A percentile compares a stretch with the other conserved stretches of the same genome.
These are phyloP conservation scores for Mycena pura DNA, from an alignment of 768 basidiomycete species.

Conservation along the genomic window DNA sequence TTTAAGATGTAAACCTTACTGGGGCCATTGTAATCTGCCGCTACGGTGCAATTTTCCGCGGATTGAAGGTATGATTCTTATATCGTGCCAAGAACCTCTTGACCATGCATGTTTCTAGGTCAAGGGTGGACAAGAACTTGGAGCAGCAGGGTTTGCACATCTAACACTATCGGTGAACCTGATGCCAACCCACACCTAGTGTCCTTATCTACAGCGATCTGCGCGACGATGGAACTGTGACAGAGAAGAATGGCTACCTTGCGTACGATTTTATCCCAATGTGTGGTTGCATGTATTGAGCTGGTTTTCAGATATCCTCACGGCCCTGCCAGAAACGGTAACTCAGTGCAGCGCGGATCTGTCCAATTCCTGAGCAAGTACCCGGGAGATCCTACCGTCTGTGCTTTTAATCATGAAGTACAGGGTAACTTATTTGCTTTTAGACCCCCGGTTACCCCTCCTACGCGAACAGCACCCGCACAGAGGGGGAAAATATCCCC, in stretches of 20 bases:
- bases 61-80: conserved; percentile 57
- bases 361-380: conserved; percentile 69
- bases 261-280: conserved; percentile 37
- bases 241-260: conserved; percentile 60
- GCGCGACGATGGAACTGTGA: conserved; percentile 70
- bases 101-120: conserved; percentile 40
- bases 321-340: conserved; percentile 71
- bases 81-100: background rate
- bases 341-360: conserved; percentile 69
- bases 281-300: background rate
- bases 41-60: conserved; percentile 70
- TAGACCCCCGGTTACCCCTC: conserved; percentile 63
- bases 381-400: conserved; percentile 49
- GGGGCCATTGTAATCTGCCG: conserved; percentile 66
- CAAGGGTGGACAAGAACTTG: conserved; percentile 69
- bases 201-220: conserved; percentile 70
- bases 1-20: conserved; percentile 60
- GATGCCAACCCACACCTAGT: background rate
- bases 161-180: background rate
- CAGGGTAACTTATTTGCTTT: conserved; percentile 44
- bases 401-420: conserved; percentile 32
- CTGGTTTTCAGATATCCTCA: conserved; percentile 54
- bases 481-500: conserved; percentile 55
- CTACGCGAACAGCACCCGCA: conserved; percentile 68
- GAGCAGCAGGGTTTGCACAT: conserved; percentile 51